Conservation (phyloP, 345 rosid genomes). For the Eucalyptus polybractea region DNA sequence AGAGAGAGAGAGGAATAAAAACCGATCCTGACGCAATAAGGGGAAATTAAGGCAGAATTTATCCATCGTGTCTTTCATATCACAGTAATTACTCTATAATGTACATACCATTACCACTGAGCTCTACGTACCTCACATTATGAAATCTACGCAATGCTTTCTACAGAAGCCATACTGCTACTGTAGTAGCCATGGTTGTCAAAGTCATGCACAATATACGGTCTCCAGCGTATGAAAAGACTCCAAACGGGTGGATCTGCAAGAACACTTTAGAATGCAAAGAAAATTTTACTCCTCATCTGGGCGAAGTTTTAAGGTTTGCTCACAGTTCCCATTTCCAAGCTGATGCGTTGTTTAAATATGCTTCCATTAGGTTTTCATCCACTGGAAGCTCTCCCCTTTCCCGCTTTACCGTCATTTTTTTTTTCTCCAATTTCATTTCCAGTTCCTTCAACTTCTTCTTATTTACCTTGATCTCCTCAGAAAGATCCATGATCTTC, state of each 20-base stretch:
- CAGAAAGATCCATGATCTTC: neutral
- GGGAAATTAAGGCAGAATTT: neutral
- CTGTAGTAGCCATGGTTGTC: neutral
- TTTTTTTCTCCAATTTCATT: neutral
- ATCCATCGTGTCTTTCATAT: neutral
- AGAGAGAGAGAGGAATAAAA: neutral
- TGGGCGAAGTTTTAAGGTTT: neutral
- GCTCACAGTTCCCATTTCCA: neutral
- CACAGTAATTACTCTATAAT: neutral
- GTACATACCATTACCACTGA: neutral
- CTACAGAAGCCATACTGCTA: neutral
- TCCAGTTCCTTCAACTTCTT: neutral
- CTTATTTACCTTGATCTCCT: neutral
- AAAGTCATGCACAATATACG: neutral
- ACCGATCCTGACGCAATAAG: neutral
- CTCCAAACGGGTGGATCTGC: neutral
- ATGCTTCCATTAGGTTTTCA: neutral
- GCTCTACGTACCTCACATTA: neutral
- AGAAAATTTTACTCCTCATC: neutral
- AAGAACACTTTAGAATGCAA: neutral
- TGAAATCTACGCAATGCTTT: neutral
- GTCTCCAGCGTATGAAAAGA: neutral
- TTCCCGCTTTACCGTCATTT: neutral
- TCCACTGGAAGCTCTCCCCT: neutral
- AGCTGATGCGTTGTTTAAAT: neutral